A percentile compares a stretch with the other conserved stretches of the same genome.
These are phyloP conservation scores for Maudiozyma serrabonitensis DNA, from an alignment of 805 yeast species.

Conservation along the genomic window DNA sequence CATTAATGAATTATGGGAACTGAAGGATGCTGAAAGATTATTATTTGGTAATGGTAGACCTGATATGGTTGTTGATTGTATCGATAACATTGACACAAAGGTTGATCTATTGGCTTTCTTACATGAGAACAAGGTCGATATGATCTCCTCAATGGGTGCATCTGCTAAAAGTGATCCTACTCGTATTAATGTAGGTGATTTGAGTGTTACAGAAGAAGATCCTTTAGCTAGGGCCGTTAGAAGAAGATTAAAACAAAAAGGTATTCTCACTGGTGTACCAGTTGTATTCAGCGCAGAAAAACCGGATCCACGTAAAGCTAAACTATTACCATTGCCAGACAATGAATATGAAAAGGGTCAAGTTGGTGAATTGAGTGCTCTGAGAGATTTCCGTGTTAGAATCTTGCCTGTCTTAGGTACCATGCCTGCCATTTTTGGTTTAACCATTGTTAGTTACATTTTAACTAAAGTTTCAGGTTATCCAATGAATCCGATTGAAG, in stretches of 20 bases:
- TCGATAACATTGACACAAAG: conserved; percentile 94
- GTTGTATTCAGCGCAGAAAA: conserved; percentile 91
- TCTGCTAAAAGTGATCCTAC: conserved; percentile 95
- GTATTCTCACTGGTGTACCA: conserved; percentile 67
- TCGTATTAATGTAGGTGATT: conserved; percentile 79
- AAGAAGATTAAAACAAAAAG: conserved; percentile 69
- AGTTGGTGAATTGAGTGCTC: conserved; percentile 78
- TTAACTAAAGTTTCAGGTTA: conserved; percentile 76
- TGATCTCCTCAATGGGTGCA: conserved; percentile 92
- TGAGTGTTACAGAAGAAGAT: conserved; percentile 86
- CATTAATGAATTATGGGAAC: conserved; percentile 66
- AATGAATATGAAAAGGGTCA: conserved; percentile 49
- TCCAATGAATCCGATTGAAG: conserved; percentile 84
- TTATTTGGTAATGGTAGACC: conserved; percentile 45
- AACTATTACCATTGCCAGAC: conserved; percentile 74
- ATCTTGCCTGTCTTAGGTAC: conserved; percentile 94
- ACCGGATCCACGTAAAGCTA: conserved; percentile 92
- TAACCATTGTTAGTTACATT: conserved; percentile 77
- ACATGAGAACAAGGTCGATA: conserved; percentile 47
- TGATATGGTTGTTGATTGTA: conserved; percentile 83
- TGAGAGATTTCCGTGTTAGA: conserved; percentile 85
- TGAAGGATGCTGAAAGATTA: conserved; percentile 53
- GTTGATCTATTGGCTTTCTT: conserved; percentile 79
- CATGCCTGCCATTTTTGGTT: conserved; percentile 93
- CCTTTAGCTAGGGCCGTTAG: conserved; percentile 84